Conservation (phyloP, 78 protist genomes). For the Tieghemostelium lacteum region DNA sequence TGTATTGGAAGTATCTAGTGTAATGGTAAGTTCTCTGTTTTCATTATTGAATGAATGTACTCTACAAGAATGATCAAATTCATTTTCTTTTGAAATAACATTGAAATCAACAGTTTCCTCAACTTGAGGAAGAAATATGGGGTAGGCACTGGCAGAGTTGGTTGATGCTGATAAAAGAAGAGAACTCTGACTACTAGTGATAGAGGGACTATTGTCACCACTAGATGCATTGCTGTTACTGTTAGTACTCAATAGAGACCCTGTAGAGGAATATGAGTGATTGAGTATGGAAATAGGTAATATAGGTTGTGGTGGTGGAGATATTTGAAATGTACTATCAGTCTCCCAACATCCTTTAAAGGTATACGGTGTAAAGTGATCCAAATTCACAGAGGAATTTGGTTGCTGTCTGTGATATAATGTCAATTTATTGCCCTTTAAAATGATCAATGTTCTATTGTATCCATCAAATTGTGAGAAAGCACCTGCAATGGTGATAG, state of each 20-base stretch:
- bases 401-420: conserved; percentile 57
- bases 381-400: neutral
- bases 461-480: conserved; percentile 49
- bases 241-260: neutral
- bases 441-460: conserved; percentile 16
- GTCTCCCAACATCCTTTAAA: conserved; percentile 68
- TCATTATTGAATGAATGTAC: neutral
- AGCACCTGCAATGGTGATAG: conserved; percentile 15
- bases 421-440: conserved; percentile 38
- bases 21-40: neutral
- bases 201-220: neutral
- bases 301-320: neutral
- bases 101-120: conserved; percentile 34
- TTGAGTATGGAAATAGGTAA: neutral
- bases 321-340: conserved; percentile 21
- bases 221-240: conserved; percentile 10
- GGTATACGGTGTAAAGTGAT: conserved; percentile 44
- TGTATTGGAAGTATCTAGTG: neutral
- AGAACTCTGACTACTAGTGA: neutral
- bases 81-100: conserved; percentile 5
- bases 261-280: neutral
- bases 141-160: neutral
- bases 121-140: neutral
- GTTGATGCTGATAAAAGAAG: neutral
- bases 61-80: neutral